These are phyloP conservation scores for Oemleria cerasiformis DNA, from an alignment of 306 rosid species.

Conservation along the genomic window DNA sequence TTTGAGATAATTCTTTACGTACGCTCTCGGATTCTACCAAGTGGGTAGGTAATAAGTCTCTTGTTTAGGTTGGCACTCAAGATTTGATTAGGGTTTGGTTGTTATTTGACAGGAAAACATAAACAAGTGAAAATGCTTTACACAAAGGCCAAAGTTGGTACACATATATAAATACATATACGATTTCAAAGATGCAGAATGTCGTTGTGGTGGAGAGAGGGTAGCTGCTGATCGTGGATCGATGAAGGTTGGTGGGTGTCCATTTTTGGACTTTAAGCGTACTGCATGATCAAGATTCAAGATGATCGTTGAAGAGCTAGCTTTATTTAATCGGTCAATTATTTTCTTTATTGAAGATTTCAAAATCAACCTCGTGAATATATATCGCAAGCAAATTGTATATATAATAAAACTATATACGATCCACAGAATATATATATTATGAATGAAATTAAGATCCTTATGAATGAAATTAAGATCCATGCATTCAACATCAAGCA, in stretches of 20 bases:
- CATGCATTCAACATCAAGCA: neutral
- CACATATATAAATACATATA: neutral
- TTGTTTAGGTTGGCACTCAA: neutral
- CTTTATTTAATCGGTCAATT: neutral
- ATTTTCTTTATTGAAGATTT: neutral
- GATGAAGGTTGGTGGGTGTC: neutral
- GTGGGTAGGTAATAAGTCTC: too few relatives aligned
- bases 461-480: neutral
- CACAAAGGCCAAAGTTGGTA: neutral
- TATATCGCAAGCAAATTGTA: neutral
- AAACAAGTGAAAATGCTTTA: neutral
- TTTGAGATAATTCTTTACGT: too few relatives aligned
- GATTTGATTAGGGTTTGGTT: neutral
- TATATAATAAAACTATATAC: neutral
- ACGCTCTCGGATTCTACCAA: too few relatives aligned
- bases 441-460: neutral
- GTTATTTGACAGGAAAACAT: too few relatives aligned
- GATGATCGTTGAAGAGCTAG: neutral
- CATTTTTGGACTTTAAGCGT: slow-evolving; percentile 2
- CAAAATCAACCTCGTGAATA: neutral
- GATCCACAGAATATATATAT: too few relatives aligned
- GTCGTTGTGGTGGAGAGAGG: neutral
- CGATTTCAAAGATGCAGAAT: neutral
- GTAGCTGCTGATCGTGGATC: neutral
- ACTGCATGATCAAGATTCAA: neutral